Percentiles rank a stretch among this genome's conserved stretches.
phyloP scores from a whole-genome alignment of 2,329 filamentous ascomycete species.

The Incumbomyces delicatus region DNA sequence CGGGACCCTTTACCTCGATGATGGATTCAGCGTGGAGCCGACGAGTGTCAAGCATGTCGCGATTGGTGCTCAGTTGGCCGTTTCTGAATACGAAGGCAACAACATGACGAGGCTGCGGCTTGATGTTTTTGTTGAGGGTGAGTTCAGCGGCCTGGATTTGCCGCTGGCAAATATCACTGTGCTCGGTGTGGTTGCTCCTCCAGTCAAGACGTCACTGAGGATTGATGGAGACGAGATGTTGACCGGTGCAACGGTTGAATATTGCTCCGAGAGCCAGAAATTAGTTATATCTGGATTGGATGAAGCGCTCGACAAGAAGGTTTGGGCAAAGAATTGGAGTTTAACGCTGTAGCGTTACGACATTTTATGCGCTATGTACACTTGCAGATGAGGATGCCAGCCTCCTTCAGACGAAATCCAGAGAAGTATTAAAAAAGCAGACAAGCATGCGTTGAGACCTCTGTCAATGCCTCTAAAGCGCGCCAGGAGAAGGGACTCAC shows the following conservation, averaged over 20 bases:
- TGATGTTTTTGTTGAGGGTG: conserved; percentile 33
- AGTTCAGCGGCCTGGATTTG: conserved; percentile 45
- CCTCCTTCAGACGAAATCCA: too few species aligned
- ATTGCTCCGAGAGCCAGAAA: conserved; percentile 38
- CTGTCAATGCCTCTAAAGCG: too few species aligned
- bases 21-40: conserved; percentile 57
- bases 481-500: too few species aligned
- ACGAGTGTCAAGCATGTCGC: conserved; percentile 45
- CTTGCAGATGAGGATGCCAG: too few species aligned
- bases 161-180: conserved; percentile 54
- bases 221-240: conserved; percentile 43
- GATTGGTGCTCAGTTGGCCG: conserved; percentile 29
- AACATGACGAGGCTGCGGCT: conserved; percentile 27
- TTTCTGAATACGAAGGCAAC: conserved; percentile 25
- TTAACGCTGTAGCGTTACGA: conserved; percentile 27
- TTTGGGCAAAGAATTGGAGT: conserved; percentile 50
- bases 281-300: conserved; percentile 45
- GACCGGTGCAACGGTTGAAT: conserved; percentile 27
- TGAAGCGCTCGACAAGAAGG: conserved; percentile 41
- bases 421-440: too few species aligned
- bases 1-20: conserved; percentile 62
- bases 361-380: too few species aligned
- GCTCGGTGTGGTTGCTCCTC: conserved; percentile 43
- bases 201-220: conserved; percentile 33
- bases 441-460: too few species aligned